Base-by-base conservation (phyloP, 768 basidiomycete genomes). In the Mycena filopes region DNA sequence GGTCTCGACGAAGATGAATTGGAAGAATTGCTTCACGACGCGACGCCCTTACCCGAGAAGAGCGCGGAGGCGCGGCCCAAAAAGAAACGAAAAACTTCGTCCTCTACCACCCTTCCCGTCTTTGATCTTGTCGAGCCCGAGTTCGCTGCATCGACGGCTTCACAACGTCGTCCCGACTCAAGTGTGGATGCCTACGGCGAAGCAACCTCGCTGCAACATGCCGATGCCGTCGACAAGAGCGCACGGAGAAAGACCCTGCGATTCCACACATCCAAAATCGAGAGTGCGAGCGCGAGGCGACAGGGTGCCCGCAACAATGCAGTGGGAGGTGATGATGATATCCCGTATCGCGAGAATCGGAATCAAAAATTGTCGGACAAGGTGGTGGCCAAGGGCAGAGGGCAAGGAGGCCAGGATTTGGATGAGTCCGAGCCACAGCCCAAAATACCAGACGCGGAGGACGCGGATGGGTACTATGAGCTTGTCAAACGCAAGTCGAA, bases 221-320 rank as follows among this genome's bases (percentile, higher is more conserved):
- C 87, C 12, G 97, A 98, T 69, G 86, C 89, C 23, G 85, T 84
- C 7, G 97, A 98, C 80, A 98, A 98, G 76, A 86, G 82, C 21
- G 89, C 92, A 4, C 88, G 91, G 60, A 91, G 88, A 70, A 92
- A 91, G 69, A 87, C 93, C 9, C 85, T 99, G 33, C 90, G 92
- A 38, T 99, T 99, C 88, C 94, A 99, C 78, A 95, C 95, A 6
- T 87, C 93, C 57, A 93, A 91, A 74, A 96, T 99, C 71, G 94
- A 94, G 74, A 89, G 89, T 61, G 87, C 94, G 8, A 86, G 88
- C 56, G 88, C 90, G 13, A 83, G 92, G 64, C 85, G 96, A 57
- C 86, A 88, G 60, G 87, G 87, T 29, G 95, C 94, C 8, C 83
- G 93, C 61, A 84, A 80, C 66, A 85, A 84, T 26, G 88, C 91